Evolutionary conservation across 177 flowering plant genomes (phyloP), one percentile per base, ranked within the genome.

Genomic region (Vitis hybrid): DNA sequence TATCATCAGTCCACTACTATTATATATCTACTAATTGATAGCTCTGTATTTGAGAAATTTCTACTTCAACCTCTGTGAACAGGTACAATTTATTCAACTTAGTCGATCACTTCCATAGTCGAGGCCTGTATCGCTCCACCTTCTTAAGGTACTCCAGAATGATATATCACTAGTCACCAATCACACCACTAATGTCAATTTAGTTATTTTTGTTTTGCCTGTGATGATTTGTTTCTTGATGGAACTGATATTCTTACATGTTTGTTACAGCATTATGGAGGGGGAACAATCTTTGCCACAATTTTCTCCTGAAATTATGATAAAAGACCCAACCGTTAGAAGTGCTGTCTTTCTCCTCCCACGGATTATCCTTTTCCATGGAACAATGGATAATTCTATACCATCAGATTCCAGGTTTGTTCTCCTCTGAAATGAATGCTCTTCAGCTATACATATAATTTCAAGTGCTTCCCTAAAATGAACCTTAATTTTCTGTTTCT

Each of bases 71-170:
- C 64, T 68, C 29, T 62, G 26, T 71, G 39, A 48, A 74, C 88
- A 95, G 99, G 85, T 93, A 93, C 86, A 91, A 95, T 78, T 71
- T 91, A 70, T 60, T 65, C 49, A 86, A 85, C 71, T 85, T 95
- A 61, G 90, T 93, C n/a, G 96, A 95, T 81, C 92, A 95, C 77
- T 93, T 93, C 72, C 85, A 93, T 56, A 78, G 75, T 45, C 84
- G 98, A 70, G 99, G 98, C 70, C 79, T 91, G 11, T 90, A 89
- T 73, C 96, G 96, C 45, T 87, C 96, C 65, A 72, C 91, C 57
- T 90, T 95, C 73, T 81, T 91, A 72, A 90, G 98, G 99, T 95
- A 81, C 14, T 19, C 11, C 49, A 31, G 9, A 11, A 45, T 65
- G 5, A 51, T 55, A 11, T 29, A 0, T 64, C 13, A 16, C 29